Conservation (phyloP, 768 basidiomycete species). For the Tylopilus sp. region DNA sequence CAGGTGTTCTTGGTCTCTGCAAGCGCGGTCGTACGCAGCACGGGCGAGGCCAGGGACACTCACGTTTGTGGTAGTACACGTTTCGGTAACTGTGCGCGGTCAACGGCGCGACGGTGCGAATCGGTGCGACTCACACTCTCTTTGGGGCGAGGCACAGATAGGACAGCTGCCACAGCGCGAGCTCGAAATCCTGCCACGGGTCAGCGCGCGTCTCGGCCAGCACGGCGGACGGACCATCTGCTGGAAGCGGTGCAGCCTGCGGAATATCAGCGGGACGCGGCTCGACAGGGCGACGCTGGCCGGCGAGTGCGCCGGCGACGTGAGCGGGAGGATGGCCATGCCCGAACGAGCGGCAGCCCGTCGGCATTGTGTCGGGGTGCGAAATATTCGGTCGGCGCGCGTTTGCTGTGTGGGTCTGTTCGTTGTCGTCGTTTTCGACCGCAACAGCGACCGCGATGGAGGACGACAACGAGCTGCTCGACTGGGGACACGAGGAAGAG, state of each 20-base stretch:
- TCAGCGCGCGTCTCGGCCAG: too few relatives aligned
- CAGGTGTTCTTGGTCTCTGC: conserved; percentile 97
- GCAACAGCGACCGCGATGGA: conserved; percentile 43
- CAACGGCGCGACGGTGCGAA: conserved; percentile 3
- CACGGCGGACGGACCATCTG: conserved; percentile 65
- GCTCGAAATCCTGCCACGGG: conserved; percentile 80
- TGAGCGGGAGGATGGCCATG: conserved; percentile 35
- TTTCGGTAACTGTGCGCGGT: conserved; percentile 71
- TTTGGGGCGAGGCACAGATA: conserved; percentile 91
- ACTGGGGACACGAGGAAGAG: conserved; percentile 63
- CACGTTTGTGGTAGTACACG: conserved; percentile 97
- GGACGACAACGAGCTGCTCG: conserved; percentile 65
- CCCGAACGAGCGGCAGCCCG: conserved; percentile 9
- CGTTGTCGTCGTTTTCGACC: conserved; percentile 17
- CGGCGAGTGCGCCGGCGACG: conserved; percentile 24
- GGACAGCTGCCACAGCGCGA: conserved; percentile 93
- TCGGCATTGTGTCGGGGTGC: conserved; percentile 22
- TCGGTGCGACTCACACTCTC: conserved; percentile 65
- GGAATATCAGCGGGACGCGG: conserved; percentile 77
- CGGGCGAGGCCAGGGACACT: conserved; percentile 21
- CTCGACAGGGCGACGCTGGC: conserved; percentile 33
- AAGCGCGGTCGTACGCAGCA: background rate
- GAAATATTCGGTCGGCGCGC: conserved; percentile 16
- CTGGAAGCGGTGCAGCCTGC: conserved; percentile 74
- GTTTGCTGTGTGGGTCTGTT: background rate